Percentiles rank a stretch among this genome's conserved stretches.
These are phyloP conservation scores for Fraxinus greggii DNA, from an alignment of 305 asterid genomes.

Conservation along the genomic window DNA sequence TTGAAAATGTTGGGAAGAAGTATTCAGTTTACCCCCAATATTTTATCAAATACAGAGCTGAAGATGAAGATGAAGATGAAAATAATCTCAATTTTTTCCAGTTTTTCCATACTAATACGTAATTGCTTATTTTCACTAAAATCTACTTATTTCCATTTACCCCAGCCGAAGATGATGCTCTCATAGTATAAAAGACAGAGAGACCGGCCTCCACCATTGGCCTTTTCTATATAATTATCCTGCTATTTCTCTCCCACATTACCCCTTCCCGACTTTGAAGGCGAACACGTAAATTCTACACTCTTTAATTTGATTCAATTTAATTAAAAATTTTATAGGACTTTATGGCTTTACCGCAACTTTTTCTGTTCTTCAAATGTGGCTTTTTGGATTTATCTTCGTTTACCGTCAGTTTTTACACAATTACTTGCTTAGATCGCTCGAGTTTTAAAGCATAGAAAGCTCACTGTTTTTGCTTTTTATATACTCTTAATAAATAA, in stretches of 20 bases:
- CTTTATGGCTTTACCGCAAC: neutral
- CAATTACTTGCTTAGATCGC: neutral
- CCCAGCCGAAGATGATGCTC: neutral
- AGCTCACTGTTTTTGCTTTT: too few species aligned
- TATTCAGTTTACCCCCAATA: neutral
- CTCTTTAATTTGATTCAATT: neutral
- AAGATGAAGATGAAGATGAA: neutral
- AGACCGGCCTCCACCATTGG: neutral
- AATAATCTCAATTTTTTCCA: neutral
- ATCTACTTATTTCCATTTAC: neutral
- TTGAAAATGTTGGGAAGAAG: neutral
- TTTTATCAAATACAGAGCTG: neutral
- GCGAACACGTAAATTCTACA: neutral
- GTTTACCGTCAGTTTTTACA: neutral
- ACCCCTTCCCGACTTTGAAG: neutral
- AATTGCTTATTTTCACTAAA: too few species aligned
- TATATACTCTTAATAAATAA: too few species aligned
- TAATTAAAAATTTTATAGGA: neutral
- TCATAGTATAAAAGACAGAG: neutral
- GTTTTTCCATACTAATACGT: too few species aligned
- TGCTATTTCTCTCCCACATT: neutral
- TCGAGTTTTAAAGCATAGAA: too few species aligned
- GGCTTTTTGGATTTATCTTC: neutral
- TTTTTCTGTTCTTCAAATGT: neutral
- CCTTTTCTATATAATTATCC: neutral